Conservation (phyloP, 2,329 filamentous ascomycete species). For the Rhytidhysteron rufulum region DNA sequence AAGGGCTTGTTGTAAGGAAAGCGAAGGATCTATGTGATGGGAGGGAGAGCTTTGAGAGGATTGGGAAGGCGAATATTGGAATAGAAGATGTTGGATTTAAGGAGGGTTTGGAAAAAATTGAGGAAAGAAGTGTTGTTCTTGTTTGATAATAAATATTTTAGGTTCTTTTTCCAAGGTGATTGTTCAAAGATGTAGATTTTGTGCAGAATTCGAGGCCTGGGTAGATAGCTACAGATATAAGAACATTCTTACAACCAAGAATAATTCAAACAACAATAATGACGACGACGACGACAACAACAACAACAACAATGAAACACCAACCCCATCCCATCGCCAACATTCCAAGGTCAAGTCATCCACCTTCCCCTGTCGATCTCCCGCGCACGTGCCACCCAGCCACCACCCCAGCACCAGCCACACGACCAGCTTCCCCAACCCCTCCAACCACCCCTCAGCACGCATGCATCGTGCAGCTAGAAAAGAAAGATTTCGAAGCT, state of each 20-base stretch:
- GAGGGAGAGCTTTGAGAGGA: background rate
- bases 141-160: background rate
- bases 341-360: no score
- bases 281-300: no score
- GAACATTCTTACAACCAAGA: no score
- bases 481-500: background rate
- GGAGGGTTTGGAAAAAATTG: background rate
- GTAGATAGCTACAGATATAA: no score
- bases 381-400: background rate
- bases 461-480: background rate
- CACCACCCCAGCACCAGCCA: background rate
- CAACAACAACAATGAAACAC: no score
- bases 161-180: no score
- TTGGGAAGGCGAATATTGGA: background rate
- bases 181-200: no score
- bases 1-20: background rate
- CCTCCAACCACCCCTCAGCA: background rate
- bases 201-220: no score
- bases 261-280: no score
- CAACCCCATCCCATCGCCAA: no score
- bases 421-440: background rate
- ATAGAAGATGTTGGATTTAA: background rate
- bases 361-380: background rate
- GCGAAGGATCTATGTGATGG: background rate
- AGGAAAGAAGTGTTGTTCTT: background rate